Percentiles rank a stretch among this genome's conserved stretches.
These are phyloP conservation scores for Stachybotrys chlorohalonatus DNA, from an alignment of 2,329 filamentous ascomycete species.

Conservation along the genomic window DNA sequence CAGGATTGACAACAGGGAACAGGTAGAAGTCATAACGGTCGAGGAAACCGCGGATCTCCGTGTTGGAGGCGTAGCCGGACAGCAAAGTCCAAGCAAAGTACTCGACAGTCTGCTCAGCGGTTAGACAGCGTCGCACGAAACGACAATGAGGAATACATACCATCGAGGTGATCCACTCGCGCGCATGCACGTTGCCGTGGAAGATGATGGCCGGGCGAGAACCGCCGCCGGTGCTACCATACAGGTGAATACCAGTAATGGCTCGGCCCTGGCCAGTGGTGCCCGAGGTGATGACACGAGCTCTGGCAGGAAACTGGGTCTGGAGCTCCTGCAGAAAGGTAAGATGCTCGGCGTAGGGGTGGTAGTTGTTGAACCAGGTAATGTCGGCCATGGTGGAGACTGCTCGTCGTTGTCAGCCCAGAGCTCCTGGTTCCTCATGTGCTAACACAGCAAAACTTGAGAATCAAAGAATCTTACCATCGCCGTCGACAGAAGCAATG, in stretches of 20 bases:
- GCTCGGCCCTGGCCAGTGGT: constrained; percentile 32
- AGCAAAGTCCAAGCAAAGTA: constrained; percentile 42
- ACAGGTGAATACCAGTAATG: constrained; percentile 54
- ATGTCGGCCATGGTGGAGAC: constrained; percentile 11
- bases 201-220: constrained; percentile 40
- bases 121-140: neutral
- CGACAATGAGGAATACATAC: constrained; percentile 16
- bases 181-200: constrained; percentile 47
- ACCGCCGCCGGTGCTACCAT: constrained; percentile 31
- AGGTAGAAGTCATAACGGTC: constrained; percentile 58
- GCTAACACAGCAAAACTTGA: neutral
- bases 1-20: constrained; percentile 51
- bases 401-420: neutral
- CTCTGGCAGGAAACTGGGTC: constrained; percentile 27
- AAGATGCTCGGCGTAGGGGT: constrained; percentile 39
- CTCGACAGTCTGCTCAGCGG: constrained; percentile 28
- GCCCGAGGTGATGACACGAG: constrained; percentile 37
- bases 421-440: neutral
- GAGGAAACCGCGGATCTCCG: constrained; percentile 34
- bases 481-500: constrained; percentile 9
- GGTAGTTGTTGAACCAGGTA: constrained; percentile 43
- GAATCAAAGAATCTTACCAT: constrained; percentile 10
- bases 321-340: constrained; percentile 34
- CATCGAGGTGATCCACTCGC: constrained; percentile 49
- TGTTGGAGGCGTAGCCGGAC: constrained; percentile 27